phyloP scores from a whole-genome alignment of 495 filamentous ascomycete species.

The Trichoderma virens region DNA sequence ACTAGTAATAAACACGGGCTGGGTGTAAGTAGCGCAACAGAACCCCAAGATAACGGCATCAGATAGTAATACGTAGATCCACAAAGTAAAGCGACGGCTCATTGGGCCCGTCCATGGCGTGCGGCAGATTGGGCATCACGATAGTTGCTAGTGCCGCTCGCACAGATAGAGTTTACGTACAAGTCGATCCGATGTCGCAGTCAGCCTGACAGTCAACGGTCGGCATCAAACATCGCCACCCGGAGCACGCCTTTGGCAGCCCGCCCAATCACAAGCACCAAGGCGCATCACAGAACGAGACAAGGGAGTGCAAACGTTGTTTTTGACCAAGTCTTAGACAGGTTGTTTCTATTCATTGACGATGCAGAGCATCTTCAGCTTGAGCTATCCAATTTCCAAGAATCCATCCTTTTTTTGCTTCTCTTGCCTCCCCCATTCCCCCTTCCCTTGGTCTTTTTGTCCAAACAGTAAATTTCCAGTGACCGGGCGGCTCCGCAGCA shows the following conservation, averaged over 20 bases:
- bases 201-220: too few species aligned
- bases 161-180: not conserved
- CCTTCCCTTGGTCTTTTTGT: not conserved
- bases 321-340: slow-evolving; percentile 8
- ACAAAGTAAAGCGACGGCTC: too few species aligned
- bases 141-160: too few species aligned
- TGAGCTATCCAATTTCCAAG: slow-evolving; percentile 1
- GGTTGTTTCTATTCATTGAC: slow-evolving; percentile 4
- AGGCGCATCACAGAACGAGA: not conserved
- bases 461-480: not conserved
- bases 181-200: not conserved
- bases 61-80: too few species aligned
- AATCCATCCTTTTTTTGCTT: not conserved
- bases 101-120: too few species aligned
- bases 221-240: not conserved
- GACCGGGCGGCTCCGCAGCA: not conserved
- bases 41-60: too few species aligned
- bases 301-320: not conserved
- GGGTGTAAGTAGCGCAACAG: not conserved
- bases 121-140: too few species aligned
- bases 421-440: not conserved
- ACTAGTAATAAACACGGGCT: not conserved
- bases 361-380: slow-evolving; percentile 1
- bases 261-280: not conserved
- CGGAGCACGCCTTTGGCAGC: not conserved